phyloP scores from a whole-genome alignment of 2,329 filamentous ascomycete genomes.

The Fusarium sacchari region DNA sequence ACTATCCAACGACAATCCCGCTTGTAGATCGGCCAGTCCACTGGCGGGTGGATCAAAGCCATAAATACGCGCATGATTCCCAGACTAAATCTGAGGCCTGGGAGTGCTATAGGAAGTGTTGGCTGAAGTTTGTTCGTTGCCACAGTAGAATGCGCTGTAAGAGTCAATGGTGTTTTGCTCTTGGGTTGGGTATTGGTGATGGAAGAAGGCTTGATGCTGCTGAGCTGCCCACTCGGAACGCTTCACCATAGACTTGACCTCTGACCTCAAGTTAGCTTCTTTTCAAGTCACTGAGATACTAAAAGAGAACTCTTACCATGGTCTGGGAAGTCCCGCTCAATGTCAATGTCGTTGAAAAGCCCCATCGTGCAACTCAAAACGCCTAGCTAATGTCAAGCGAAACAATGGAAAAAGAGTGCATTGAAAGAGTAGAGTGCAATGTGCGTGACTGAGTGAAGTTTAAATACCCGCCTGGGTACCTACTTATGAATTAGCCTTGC shows the following conservation, averaged over 20 bases:
- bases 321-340: neutral
- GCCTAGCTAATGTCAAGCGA: too few relatives aligned
- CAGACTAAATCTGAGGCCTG: constrained; percentile 25
- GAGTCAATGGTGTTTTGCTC: neutral
- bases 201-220: neutral
- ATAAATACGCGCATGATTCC: constrained; percentile 17
- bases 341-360: constrained; percentile 6
- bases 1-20: constrained; percentile 7
- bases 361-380: constrained; percentile 4
- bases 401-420: neutral
- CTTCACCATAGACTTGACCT: neutral
- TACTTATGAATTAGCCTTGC: neutral
- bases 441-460: neutral
- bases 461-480: neutral
- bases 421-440: too few relatives aligned
- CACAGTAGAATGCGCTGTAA: neutral
- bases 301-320: neutral
- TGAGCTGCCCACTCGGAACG: neutral
- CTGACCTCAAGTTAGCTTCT: neutral
- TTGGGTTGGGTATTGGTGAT: neutral
- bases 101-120: constrained; percentile 1
- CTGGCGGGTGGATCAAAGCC: neutral
- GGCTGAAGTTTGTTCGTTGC: neutral
- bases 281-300: rapidly evolving
- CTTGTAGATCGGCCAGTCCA: constrained; percentile 20